phyloP scores from a whole-genome alignment of 441 rosid genomes.

The Populus hybrid region DNA sequence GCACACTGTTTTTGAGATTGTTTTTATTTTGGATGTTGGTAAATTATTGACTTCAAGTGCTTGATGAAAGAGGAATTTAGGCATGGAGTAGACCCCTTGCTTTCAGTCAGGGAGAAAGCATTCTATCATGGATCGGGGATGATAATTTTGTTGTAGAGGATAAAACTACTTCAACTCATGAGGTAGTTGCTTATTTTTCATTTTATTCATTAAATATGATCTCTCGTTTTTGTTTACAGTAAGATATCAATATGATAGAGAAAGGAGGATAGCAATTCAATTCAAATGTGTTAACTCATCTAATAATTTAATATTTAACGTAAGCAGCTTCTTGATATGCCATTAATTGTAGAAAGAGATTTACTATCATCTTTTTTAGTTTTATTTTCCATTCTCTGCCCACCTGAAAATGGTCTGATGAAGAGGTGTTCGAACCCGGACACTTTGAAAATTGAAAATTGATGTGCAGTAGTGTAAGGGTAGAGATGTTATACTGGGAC shows the following conservation, averaged over 20 bases:
- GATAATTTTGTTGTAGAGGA: constrained; percentile 71
- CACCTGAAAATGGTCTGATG: not conserved
- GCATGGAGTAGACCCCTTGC: constrained; percentile 51
- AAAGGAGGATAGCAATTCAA: not conserved
- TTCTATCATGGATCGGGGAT: constrained; percentile 62
- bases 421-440: not conserved
- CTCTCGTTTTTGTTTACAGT: not conserved
- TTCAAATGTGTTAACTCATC: not conserved
- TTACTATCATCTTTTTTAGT: not conserved
- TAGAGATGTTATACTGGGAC: not conserved
- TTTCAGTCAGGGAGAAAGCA: constrained; percentile 63
- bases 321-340: not conserved
- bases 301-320: not conserved
- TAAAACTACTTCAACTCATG: constrained; percentile 38
- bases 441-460: not conserved
- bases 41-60: not conserved
- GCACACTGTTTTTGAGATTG: not conserved
- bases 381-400: not conserved
- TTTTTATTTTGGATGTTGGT: constrained; percentile 9
- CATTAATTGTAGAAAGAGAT: not conserved
- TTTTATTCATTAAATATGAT: constrained; percentile 1
- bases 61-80: constrained; percentile 46
- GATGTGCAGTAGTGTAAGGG: not conserved
- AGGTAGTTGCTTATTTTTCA: constrained; percentile 40
- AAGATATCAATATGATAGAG: not conserved